Base-by-base conservation (phyloP, 2,329 filamentous ascomycete species). In the Calonectria naviculata region DNA sequence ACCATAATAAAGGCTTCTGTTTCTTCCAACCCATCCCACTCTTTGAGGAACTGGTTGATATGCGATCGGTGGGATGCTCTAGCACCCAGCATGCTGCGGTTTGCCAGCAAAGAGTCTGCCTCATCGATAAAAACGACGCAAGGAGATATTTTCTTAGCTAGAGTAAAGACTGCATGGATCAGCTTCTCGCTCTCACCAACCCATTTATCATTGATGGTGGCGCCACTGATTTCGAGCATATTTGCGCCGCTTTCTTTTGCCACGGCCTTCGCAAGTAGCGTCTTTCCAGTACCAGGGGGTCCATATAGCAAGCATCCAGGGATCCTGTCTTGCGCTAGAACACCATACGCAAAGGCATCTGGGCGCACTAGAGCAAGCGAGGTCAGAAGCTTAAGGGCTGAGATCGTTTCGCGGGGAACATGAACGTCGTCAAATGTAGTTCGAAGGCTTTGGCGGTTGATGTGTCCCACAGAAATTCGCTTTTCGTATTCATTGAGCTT, bases 121-220 rank as follows among this genome's bases (percentile, higher is more conserved):
- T 99, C 97, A 79, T 99, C 97, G 73, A 99, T 95, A 84, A 99
- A 98, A 62, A 99, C 94, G 19, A 99, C 93, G 79, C 95, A 95
- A 0, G 97, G 97, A 1, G 93, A 93, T 9, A 98, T 89, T 82
- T 98, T 98, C 84, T 95, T 95, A 5, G 97, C 97, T 0, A 98
- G 87, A 0, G 91, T 93, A 84, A 99, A 99, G 46, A 98, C 92
- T 0, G 96, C 96, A 64, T 93, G 93, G 65, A 98, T 94, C 80
- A 97, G 97, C 88, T 98, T 98, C 85, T 99, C 97, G 71, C 94
- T 94, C 82, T 98, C 95, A 26, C 97, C 97, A 4, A 98, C 94
- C 82, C 94, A 98, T 90, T 97, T 98, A 81, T 98, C 94, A 82
- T 98, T 97, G 76, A 99, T 94, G 75, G 95, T 94, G 2, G 95